Conservation (phyloP, 192 early-diverging fungal species). For the Mortierella alpina region DNA sequence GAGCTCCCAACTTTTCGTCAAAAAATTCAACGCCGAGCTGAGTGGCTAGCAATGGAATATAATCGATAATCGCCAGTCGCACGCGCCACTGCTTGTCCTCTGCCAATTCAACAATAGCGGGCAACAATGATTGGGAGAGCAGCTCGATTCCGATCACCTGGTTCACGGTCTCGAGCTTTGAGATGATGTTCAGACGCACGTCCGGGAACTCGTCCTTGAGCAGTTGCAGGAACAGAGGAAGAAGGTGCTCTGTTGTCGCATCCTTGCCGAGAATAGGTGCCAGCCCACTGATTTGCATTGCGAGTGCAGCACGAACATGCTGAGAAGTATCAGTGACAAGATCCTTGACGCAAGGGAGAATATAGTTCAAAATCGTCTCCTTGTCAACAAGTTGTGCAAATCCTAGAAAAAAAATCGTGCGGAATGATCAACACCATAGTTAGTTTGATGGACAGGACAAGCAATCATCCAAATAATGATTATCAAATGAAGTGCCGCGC, state of each 20-base stretch:
- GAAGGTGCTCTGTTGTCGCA: conserved; percentile 90
- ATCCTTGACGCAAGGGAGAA: conserved; percentile 92
- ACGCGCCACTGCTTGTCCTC: conserved; percentile 99
- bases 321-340: conserved; percentile 96
- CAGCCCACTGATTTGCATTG: conserved; percentile 95
- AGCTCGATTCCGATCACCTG: conserved; percentile 97
- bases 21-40: conserved; percentile 98
- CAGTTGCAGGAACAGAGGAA: conserved; percentile 95
- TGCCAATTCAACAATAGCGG: conserved; percentile 98
- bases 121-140: conserved; percentile 95
- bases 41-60: conserved; percentile 95
- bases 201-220: conserved; percentile 98
- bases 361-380: conserved; percentile 81
- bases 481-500: not conserved
- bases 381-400: conserved; percentile 79
- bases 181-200: conserved; percentile 98
- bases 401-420: conserved; percentile 24
- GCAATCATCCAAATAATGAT: not conserved
- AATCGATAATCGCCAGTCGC: conserved; percentile 98
- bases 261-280: conserved; percentile 97
- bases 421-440: not conserved
- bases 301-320: conserved; percentile 94
- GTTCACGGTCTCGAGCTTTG: conserved; percentile 96
- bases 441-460: not conserved
- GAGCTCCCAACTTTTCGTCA: conserved; percentile 91